A percentile compares a stretch with the other conserved stretches of the same genome.
phyloP scores from a whole-genome alignment of 805 yeast species.

The Dipodascus geniculatus region DNA sequence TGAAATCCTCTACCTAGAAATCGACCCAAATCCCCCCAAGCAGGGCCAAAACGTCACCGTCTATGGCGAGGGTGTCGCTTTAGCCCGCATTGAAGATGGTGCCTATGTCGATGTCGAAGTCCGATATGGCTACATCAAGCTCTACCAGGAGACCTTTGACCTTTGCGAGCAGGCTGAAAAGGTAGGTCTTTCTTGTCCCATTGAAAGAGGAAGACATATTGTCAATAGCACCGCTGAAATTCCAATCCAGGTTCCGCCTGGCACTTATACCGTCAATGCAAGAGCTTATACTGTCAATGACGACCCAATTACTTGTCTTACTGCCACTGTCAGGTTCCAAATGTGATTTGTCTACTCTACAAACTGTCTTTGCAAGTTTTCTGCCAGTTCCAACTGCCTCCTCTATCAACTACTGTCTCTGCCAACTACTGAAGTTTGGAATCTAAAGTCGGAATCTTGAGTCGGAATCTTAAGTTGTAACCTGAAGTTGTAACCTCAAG shows the following conservation, averaged over 20 bases:
- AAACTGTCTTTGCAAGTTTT: too few species aligned
- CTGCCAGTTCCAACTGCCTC: too few species aligned
- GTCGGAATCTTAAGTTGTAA: too few species aligned
- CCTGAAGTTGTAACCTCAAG: too few species aligned
- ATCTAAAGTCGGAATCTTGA: too few species aligned
- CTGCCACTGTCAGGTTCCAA: conserved; percentile 32
- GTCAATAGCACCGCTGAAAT: conserved; percentile 66
- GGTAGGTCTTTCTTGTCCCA: conserved; percentile 79
- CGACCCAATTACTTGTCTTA: conserved; percentile 69
- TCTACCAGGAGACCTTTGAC: conserved; percentile 83
- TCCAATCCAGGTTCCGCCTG: conserved; percentile 95
- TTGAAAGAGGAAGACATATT: conserved; percentile 53
- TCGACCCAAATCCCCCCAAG: conserved; percentile 79
- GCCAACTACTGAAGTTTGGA: too few species aligned
- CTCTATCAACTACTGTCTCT: too few species aligned
- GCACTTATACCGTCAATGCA: conserved; percentile 75
- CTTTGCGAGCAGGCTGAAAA: conserved; percentile 78
- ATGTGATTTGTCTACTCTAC: too few species aligned
- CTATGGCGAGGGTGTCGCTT: conserved; percentile 54
- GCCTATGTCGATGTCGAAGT: conserved; percentile 93
- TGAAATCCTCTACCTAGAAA: conserved; percentile 43
- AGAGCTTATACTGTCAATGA: conserved; percentile 84
- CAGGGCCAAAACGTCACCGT: conserved; percentile 80
- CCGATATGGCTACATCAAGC: conserved; percentile 78
- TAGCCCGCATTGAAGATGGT: conserved; percentile 56